These are phyloP conservation scores for Lizonia empirigonia DNA, from an alignment of 2,329 filamentous ascomycete genomes.

Conservation along the genomic window DNA sequence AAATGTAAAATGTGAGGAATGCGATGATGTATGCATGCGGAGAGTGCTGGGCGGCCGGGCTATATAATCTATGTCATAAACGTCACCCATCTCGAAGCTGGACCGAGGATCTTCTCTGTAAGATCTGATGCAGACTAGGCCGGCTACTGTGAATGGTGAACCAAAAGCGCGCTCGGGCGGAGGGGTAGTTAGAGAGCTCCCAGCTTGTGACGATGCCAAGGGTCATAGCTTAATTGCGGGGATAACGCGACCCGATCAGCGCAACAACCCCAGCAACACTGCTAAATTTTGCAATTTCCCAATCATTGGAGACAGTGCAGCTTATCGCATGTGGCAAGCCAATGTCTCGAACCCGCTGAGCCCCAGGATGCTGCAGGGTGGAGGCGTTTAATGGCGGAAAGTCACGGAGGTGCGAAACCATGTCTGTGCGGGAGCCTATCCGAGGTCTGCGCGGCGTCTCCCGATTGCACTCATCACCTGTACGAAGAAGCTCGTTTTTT, in stretches of 20 bases:
- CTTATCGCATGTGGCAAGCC: conserved; percentile 18
- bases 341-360: conserved; percentile 5
- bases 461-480: conserved; percentile 1
- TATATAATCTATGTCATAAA: conserved; percentile 37
- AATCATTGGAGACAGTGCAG: conserved; percentile 10
- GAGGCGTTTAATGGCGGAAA: conserved; percentile 32
- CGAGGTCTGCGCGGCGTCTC: conserved; percentile 11
- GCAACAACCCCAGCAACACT: conserved; percentile 19
- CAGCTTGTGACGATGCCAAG: conserved; percentile 47
- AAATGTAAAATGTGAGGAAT: conserved; percentile 23
- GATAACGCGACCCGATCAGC: conserved; percentile 27
- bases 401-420: too few relatives aligned
- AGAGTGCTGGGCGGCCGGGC: conserved; percentile 30
- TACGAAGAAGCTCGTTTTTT: too few relatives aligned
- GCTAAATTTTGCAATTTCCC: conserved; percentile 1
- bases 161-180: conserved; percentile 33
- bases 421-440: conserved; percentile 2
- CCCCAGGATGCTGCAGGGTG: conserved; percentile 29
- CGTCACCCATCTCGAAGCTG: conserved; percentile 43
- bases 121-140: conserved; percentile 35
- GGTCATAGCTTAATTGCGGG: conserved; percentile 32
- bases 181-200: conserved; percentile 31
- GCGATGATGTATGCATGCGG: conserved; percentile 37
- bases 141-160: conserved; percentile 39
- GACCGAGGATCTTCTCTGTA: conserved; percentile 44